These are phyloP conservation scores for Arthroderma sp. DNA, from an alignment of 2,329 filamentous ascomycete genomes.

Conservation along the genomic window DNA sequence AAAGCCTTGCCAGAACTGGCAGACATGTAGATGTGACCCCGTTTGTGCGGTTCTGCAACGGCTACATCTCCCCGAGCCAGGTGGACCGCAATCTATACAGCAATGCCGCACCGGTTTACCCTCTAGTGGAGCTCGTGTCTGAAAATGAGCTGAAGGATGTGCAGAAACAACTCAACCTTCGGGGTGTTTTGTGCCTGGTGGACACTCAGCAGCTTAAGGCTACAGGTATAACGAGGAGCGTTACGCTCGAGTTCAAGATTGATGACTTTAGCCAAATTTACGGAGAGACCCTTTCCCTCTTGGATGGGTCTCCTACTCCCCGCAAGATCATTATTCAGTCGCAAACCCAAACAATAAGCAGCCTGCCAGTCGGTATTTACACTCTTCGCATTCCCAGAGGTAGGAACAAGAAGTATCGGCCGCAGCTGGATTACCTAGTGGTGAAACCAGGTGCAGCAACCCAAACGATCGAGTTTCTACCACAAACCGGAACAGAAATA, in stretches of 20 bases:
- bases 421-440: neutral
- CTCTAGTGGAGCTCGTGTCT: neutral
- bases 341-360: neutral
- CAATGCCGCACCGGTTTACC: neutral
- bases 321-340: neutral
- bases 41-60: neutral
- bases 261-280: slow-evolving; percentile 2
- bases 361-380: neutral
- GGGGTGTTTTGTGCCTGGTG: neutral
- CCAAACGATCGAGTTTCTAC: neutral
- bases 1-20: neutral
- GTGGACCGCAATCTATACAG: neutral
- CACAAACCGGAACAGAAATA: neutral
- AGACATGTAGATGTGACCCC: neutral
- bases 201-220: neutral
- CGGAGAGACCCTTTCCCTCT: neutral
- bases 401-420: neutral
- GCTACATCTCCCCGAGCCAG: neutral
- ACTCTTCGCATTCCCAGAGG: neutral
- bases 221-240: neutral
- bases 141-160: neutral
- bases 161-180: neutral
- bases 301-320: neutral
- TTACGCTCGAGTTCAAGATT: slow-evolving; percentile 1
- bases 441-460: neutral